Base-by-base conservation (phyloP, 805 yeast genomes). In the Kregervanrija pseudodelftensis region DNA sequence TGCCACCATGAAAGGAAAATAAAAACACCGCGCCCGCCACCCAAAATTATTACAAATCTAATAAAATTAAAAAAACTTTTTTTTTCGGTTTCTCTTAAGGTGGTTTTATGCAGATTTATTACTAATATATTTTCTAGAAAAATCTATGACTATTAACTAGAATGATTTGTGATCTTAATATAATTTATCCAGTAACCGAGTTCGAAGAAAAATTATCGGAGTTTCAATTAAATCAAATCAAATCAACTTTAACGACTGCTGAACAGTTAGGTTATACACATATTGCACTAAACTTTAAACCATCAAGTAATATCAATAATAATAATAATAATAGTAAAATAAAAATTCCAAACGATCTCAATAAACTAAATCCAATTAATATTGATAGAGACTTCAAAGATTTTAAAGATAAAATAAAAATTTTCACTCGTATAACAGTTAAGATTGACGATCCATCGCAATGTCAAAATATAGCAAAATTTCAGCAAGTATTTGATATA, bases 361-460 rank as follows among this genome's bases (percentile, higher is more conserved):
- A 65, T n/a, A 51, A 57, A 28, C 30, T 45, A 38, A 72, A 63
- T 58, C 82, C 73, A 51, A 80, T 72, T 4, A 60, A 70, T 41
- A 39, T 69, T 4, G 41, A 53, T 1, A 39, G 36, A 30, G 54
- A 58, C 7, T 68, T 60, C 47, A 65, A 40, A 47, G 66, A 57
- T 45, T 77, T 58, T 44, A 60, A 67, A 30, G 42, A 53, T 5
- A 64, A 74, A 7, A 47, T 82, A 31, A 62, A 59, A 37, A 56
- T 84, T 9, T 84, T 77, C 53, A 74, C 89, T 1, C 67, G 99
- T 46, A 70, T 86, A 22, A 93, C 98, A 0, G 57, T 93, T 8
- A 68, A 79, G 11, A 74, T 90, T 9, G 85, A 79, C 49, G 96
- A 89, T 49, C 82, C 91, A 1, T 70, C 87, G 8, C 85, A 85